Conservation (phyloP, 1,284 basidiomycete species). For the Fomes fomentarius region DNA sequence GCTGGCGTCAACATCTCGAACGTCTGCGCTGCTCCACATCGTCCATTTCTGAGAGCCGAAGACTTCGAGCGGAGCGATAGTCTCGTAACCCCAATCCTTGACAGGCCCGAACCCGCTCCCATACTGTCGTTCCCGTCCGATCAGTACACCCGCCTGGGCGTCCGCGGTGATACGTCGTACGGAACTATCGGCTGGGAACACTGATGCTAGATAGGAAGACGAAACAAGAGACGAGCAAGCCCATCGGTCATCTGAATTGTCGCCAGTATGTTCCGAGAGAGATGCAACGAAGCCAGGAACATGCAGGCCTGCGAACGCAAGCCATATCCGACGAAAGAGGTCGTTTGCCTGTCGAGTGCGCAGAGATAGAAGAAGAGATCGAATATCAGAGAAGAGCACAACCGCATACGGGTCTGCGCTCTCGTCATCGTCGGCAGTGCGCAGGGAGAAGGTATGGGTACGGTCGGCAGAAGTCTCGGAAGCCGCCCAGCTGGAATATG, state of each 20-base stretch:
- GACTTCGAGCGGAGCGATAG: constrained; percentile 57
- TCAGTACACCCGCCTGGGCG: constrained; percentile 61
- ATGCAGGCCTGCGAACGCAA: constrained; percentile 78
- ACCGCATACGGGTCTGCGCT: constrained; percentile 79
- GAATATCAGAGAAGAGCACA: constrained; percentile 82
- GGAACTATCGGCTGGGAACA: constrained; percentile 50
- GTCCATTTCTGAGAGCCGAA: constrained; percentile 40
- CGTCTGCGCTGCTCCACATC: constrained; percentile 55
- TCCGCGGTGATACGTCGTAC: constrained; percentile 47
- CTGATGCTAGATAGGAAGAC: constrained; percentile 44
- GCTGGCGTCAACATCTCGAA: constrained; percentile 47
- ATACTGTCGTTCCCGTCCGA: constrained; percentile 69
- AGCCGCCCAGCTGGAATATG: constrained; percentile 71
- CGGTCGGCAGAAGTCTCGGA: constrained; percentile 59
- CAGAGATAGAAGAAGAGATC: constrained; percentile 67
- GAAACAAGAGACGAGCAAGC: constrained; percentile 47
- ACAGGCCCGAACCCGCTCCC: constrained; percentile 65
- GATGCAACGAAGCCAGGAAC: constrained; percentile 63
- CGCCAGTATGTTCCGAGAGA: constrained; percentile 33
- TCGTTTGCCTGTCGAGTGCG: constrained; percentile 54
- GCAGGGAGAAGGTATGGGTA: constrained; percentile 51
- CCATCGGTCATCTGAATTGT: constrained; percentile 68
- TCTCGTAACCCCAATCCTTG: constrained; percentile 62
- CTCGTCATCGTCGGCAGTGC: constrained; percentile 58
- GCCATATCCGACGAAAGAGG: constrained; percentile 75